phyloP scores from a whole-genome alignment of 306 rosid genomes.

The Vigna reflexopilosa region DNA sequence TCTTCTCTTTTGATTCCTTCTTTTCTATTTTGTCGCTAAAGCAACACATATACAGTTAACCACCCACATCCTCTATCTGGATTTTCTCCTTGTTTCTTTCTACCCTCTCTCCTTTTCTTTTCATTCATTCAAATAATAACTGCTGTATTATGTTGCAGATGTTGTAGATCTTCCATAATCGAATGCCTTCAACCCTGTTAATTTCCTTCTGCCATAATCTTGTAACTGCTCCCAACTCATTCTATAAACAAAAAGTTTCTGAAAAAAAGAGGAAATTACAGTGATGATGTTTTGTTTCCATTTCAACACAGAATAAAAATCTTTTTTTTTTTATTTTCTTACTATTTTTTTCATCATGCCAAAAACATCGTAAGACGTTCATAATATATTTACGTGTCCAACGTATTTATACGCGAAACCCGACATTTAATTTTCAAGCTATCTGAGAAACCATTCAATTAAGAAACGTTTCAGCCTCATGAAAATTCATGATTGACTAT shows the following conservation, averaged over 20 bases:
- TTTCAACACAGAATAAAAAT: no score
- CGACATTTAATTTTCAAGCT: neutral
- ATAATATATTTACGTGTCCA: no score
- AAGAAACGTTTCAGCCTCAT: neutral
- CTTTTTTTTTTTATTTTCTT: no score
- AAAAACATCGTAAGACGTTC: no score
- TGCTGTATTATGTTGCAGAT: neutral
- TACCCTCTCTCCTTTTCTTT: neutral
- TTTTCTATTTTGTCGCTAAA: slow-evolving; percentile 3
- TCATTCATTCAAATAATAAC: neutral
- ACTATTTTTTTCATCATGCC: no score
- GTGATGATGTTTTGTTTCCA: no score
- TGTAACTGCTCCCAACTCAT: neutral
- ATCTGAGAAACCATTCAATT: neutral
- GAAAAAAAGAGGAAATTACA: no score
- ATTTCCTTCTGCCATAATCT: no score
- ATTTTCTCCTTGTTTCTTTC: slow-evolving; percentile 1
- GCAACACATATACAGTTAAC: neutral
- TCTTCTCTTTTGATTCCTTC: neutral
- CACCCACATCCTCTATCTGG: neutral
- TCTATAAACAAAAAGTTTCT: no score
- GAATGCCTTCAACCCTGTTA: neutral
- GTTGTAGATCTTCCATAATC: neutral
- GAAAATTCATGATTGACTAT: neutral
- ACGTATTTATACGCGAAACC: neutral